Evolutionary conservation across 1,284 basidiomycete species (phyloP).

Genomic region (Boletus sp.): DNA sequence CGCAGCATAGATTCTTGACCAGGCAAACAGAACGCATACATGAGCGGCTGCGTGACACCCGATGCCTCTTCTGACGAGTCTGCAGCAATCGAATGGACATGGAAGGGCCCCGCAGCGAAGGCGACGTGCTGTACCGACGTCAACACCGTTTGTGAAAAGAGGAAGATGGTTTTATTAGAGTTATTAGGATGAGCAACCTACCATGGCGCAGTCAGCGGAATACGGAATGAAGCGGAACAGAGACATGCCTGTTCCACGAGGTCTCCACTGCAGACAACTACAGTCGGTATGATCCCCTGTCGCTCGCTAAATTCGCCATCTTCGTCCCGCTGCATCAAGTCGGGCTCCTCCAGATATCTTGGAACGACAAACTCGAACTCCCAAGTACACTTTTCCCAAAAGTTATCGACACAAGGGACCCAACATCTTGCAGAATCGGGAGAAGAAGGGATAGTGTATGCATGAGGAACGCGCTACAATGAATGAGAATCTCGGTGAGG

Average conservation of each 20-base stretch:
- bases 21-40: conserved; percentile 91
- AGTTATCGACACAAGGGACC: conserved; percentile 94
- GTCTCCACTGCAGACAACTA: conserved; percentile 93
- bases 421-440: conserved; percentile 92
- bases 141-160: conserved; percentile 84
- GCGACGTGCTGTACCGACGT: conserved; percentile 95
- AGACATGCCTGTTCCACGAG: conserved; percentile 80
- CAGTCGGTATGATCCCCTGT: conserved; percentile 65
- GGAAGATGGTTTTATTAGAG: conserved; percentile 91
- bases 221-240: conserved; percentile 4
- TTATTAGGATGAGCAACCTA: conserved; percentile 92
- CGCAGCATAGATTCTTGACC: conserved; percentile 74
- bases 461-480: conserved; percentile 82
- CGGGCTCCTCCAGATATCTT: conserved; percentile 71
- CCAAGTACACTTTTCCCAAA: conserved; percentile 98
- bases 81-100: conserved; percentile 69
- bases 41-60: conserved; percentile 74
- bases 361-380: conserved; percentile 97
- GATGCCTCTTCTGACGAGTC: conserved; percentile 61
- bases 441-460: conserved; percentile 86
- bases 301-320: conserved; percentile 50
- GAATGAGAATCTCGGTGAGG: conserved; percentile 25
- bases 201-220: conserved; percentile 17
- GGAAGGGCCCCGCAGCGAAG: conserved; percentile 94
- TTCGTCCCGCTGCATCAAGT: conserved; percentile 43